phyloP scores from a whole-genome alignment of 306 rosid species.

The Vigna nakashimae region DNA sequence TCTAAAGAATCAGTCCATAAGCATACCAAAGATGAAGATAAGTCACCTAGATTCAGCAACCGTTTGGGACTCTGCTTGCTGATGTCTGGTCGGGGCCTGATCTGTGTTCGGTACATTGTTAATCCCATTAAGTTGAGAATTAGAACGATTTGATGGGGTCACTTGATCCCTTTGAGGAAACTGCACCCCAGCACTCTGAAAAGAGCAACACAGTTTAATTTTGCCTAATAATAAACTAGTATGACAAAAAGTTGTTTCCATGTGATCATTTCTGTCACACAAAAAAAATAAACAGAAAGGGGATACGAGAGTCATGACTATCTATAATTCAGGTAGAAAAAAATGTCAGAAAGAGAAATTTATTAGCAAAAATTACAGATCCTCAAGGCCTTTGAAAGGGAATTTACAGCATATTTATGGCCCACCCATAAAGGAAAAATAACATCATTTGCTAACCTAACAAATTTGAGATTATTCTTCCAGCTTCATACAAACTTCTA shows the following conservation, averaged over 20 bases:
- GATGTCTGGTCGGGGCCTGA: conserved; percentile 52
- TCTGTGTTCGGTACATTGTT: conserved; percentile 56
- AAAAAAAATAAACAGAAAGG: background rate
- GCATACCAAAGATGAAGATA: conserved; percentile 36
- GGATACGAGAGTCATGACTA: conserved; percentile 12
- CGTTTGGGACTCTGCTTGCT: conserved; percentile 57
- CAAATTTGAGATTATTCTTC: background rate
- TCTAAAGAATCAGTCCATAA: conserved; percentile 36
- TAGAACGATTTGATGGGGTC: conserved; percentile 56
- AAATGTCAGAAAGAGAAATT: background rate
- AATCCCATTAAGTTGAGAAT: conserved; percentile 54
- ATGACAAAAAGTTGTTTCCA: background rate
- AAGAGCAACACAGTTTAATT: conserved; percentile 15
- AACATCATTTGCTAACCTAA: conserved; percentile 18
- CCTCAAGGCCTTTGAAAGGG: too few species aligned
- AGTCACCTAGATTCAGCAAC: conserved; percentile 86
- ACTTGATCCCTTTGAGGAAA: conserved; percentile 71
- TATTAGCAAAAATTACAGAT: background rate
- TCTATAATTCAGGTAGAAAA: conserved; percentile 27
- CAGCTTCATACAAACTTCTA: background rate
- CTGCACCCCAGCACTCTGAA: conserved; percentile 89
- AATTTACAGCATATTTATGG: background rate
- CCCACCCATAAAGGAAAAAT: background rate
- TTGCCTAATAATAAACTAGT: background rate
- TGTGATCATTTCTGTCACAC: conserved; percentile 9